phyloP scores from a whole-genome alignment of 495 filamentous ascomycete species.

The Penicillium bialowiezense region DNA sequence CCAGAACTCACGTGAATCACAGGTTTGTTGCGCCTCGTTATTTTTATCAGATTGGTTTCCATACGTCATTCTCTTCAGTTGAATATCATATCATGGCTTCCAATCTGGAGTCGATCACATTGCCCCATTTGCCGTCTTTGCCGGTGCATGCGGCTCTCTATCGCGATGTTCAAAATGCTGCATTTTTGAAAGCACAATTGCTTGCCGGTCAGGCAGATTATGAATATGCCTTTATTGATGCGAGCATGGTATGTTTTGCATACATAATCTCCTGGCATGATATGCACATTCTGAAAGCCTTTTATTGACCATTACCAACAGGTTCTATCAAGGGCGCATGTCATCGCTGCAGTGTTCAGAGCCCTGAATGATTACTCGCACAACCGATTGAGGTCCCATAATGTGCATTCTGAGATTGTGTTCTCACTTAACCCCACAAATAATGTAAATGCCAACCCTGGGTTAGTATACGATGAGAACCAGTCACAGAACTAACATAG shows the following conservation, averaged over 20 bases:
- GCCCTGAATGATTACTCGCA: slow-evolving; percentile 66
- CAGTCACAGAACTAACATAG: slow-evolving; percentile 19
- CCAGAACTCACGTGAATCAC: slow-evolving; percentile 42
- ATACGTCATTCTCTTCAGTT: slow-evolving; percentile 16
- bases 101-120: slow-evolving; percentile 47
- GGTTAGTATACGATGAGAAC: neutral
- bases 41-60: neutral
- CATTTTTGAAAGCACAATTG: slow-evolving; percentile 75
- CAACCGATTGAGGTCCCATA: slow-evolving; percentile 67
- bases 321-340: slow-evolving; percentile 67
- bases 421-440: slow-evolving; percentile 78
- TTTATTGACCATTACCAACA: slow-evolving; percentile 24
- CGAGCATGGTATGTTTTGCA: slow-evolving; percentile 52
- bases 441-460: slow-evolving; percentile 56
- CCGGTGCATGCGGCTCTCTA: slow-evolving; percentile 72
- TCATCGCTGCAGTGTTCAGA: slow-evolving; percentile 73
- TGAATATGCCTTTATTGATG: slow-evolving; percentile 93
- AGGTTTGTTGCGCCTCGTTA: neutral
- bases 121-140: slow-evolving; percentile 71
- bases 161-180: slow-evolving; percentile 69
- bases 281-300: neutral
- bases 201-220: slow-evolving; percentile 75
- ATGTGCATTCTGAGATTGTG: slow-evolving; percentile 92
- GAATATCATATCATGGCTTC: slow-evolving; percentile 28
- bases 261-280: neutral